Percentiles rank a stretch among this genome's conserved stretches.
These are phyloP conservation scores for Viola odorata DNA, from an alignment of 345 rosid genomes.

Conservation along the genomic window DNA sequence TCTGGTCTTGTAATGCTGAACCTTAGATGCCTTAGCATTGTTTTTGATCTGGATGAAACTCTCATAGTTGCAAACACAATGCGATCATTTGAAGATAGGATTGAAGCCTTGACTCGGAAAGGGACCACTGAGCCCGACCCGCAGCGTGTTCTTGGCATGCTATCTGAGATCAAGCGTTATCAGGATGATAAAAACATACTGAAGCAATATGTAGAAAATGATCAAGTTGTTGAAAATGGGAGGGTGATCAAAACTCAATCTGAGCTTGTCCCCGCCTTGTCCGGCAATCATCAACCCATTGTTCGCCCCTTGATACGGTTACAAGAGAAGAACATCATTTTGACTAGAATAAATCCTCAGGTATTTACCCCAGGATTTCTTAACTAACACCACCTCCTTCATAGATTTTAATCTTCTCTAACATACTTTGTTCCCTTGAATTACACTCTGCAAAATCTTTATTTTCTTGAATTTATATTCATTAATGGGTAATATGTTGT, in stretches of 20 bases:
- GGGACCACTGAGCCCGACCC: conserved; percentile 65
- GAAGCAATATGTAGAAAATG: conserved; percentile 89
- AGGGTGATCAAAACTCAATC: conserved; percentile 66
- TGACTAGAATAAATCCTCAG: conserved; percentile 96
- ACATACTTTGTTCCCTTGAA: neutral
- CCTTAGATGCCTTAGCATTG: conserved; percentile 92
- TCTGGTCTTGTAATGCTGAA: conserved; percentile 87
- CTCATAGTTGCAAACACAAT: conserved; percentile 93
- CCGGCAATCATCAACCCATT: conserved; percentile 66
- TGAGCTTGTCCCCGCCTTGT: conserved; percentile 78
- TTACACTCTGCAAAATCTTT: neutral
- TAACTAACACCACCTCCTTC: neutral
- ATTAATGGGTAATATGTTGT: neutral
- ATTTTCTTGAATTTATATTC: neutral
- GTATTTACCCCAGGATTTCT: conserved; percentile 34
- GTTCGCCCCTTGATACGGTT: conserved; percentile 85
- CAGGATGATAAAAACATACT: conserved; percentile 86
- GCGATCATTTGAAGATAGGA: conserved; percentile 93
- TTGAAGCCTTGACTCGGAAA: conserved; percentile 72
- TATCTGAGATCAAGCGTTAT: conserved; percentile 78
- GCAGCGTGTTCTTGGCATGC: conserved; percentile 67
- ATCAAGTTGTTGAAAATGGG: conserved; percentile 91
- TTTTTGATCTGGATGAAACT: conserved; percentile 98
- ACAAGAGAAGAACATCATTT: conserved; percentile 78
- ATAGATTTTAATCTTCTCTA: neutral